These are phyloP conservation scores for Neonectria magnoliae DNA, from an alignment of 2,329 filamentous ascomycete genomes.

Conservation along the genomic window DNA sequence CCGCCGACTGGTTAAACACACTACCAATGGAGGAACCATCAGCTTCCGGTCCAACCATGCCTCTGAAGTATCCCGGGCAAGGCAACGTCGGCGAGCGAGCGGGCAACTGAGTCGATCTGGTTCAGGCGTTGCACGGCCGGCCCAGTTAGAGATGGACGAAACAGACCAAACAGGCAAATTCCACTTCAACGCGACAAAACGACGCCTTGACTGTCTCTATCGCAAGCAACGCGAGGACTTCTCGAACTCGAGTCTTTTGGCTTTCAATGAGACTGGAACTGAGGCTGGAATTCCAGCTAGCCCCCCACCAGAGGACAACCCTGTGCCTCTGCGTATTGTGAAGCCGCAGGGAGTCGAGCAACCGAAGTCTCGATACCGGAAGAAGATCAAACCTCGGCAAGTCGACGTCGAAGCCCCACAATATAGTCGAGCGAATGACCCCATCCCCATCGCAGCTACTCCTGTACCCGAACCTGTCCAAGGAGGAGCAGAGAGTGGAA, in stretches of 20 bases:
- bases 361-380: slow-evolving; percentile 52
- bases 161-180: slow-evolving; percentile 46
- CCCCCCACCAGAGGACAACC: slow-evolving; percentile 39
- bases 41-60: slow-evolving; percentile 35
- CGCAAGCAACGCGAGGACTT: slow-evolving; percentile 49
- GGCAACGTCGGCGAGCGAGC: slow-evolving; percentile 12
- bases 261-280: slow-evolving; percentile 22
- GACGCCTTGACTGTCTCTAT: slow-evolving; percentile 64
- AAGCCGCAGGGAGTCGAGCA: slow-evolving; percentile 15
- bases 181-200: slow-evolving; percentile 63
- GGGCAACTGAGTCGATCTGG: slow-evolving; percentile 18
- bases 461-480: slow-evolving; percentile 21
- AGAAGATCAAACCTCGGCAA: slow-evolving; percentile 54
- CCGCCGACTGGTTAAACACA: slow-evolving; percentile 45
- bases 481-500: slow-evolving; percentile 37
- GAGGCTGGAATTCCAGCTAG: slow-evolving; percentile 33
- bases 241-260: slow-evolving; percentile 31
- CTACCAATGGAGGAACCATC: slow-evolving; percentile 41
- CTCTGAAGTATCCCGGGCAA: neutral
- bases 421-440: slow-evolving; percentile 64
- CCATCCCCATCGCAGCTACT: slow-evolving; percentile 46
- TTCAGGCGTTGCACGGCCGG: slow-evolving; percentile 53
- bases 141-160: slow-evolving; percentile 65
- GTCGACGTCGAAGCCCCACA: slow-evolving; percentile 63
- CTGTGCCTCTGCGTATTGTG: slow-evolving; percentile 33